Evolutionary conservation across 2,329 filamentous ascomycete species (phyloP), one percentile per base, ranked within the genome.

Genomic region (Pseudodiploospora longispora): DNA sequence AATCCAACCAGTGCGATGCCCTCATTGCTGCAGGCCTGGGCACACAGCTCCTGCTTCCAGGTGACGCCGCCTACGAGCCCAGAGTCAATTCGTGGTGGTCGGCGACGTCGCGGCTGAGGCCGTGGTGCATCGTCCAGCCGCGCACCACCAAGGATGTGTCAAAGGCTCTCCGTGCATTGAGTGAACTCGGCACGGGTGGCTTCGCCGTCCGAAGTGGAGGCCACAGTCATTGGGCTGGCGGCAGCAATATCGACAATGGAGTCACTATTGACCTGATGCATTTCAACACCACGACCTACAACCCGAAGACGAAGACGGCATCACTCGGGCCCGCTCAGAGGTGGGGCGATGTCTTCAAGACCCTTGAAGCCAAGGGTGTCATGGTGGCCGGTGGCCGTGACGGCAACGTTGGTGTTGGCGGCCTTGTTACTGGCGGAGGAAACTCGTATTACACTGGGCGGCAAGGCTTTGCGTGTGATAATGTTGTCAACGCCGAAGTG

Each of bases 151-250:
- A 42, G 9, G 31, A 42, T 29, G 40, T 42, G 19, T 42, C 40
- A 31, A 36, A 36, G 33, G 40, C 32, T 6, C 7, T 4, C 31
- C 6, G 12, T 28, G 29, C 29, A 30, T 27, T 40, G 29, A 33
- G 38, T 12, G 12, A 27, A 9, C 38, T 40, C 6, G 38, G 30
- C 29, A 27, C 10, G 6, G 38, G 38, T n/a, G 19, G 37, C 27
- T 47, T 51, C 50, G 66, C 70, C 0, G 61, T 66, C 30, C 66
- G 66, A 36, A 66, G 67, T 42, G 70, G 70, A n/a, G 71, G 70
- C 0, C 71, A 74, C 49, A 61, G 64, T 5, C 59, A 65, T 5
- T 67, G 68, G 48, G 57, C 61, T 1, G 64, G 63, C 6, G 58
- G 62, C 3, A 66, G 69, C 0, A 69, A 57, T 29, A 63, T 60